These are phyloP conservation scores for Pinus taeda DNA, from an alignment of 75 land plant species.

Conservation along the genomic window DNA sequence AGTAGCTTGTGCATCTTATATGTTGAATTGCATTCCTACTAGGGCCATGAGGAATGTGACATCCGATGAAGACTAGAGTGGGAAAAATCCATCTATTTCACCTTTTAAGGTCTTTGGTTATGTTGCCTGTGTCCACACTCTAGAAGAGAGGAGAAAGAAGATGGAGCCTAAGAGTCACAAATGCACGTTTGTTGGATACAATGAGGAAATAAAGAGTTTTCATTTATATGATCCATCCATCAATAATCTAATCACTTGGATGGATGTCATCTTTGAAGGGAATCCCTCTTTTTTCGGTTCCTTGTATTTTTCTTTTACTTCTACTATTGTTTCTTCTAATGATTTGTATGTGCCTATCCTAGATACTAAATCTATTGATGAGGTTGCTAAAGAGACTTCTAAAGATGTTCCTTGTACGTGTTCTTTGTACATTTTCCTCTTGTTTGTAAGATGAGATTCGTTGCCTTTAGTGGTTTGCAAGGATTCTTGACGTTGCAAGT, in stretches of 20 bases:
- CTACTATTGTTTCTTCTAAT: not conserved
- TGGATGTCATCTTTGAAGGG: no score
- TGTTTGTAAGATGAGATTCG: not conserved
- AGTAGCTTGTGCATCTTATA: not conserved
- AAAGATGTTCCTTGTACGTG: not conserved
- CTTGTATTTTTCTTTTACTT: not conserved
- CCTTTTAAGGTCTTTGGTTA: no score
- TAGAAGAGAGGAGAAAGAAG: not conserved
- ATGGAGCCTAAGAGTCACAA: not conserved
- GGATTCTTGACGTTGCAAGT: not conserved
- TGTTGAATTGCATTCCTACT: not conserved
- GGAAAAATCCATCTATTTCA: no score
- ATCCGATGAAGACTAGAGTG: no score
- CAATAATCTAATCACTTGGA: no score
- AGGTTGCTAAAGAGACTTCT: not conserved
- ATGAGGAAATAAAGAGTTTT: not conserved
- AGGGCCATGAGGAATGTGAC: no score
- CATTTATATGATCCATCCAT: not conserved
- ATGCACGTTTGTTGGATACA: not conserved
- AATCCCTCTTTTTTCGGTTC: no score
- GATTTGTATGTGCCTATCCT: not conserved
- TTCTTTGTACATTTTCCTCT: not conserved
- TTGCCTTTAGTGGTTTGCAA: not conserved
- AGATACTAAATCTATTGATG: not conserved
- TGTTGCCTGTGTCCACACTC: not conserved